Percentiles rank a stretch among this genome's conserved stretches.
phyloP scores from a whole-genome alignment of 2,329 filamentous ascomycete species.

The Talaromyces sp. region DNA sequence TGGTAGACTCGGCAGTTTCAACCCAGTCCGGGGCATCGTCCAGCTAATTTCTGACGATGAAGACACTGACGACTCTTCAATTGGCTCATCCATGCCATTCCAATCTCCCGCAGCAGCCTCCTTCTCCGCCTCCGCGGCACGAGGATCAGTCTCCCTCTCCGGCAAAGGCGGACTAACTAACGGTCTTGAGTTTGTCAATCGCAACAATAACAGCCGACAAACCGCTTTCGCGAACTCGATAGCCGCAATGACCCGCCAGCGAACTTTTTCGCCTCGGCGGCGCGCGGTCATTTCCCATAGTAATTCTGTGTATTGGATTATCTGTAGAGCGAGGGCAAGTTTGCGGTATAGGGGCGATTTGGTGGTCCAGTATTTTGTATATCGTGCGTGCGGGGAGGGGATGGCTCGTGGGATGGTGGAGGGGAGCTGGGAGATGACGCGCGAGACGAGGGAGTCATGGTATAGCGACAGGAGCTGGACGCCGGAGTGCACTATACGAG shows the following conservation, averaged over 20 bases:
- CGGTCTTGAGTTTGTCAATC: slow-evolving; percentile 77
- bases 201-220: slow-evolving; percentile 75
- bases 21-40: slow-evolving; percentile 91
- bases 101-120: slow-evolving; percentile 47
- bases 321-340: slow-evolving; percentile 77
- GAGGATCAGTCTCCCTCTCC: slow-evolving; percentile 74
- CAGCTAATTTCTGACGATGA: slow-evolving; percentile 56
- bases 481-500: slow-evolving; percentile 65
- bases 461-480: slow-evolving; percentile 89
- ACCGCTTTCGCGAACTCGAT: slow-evolving; percentile 83
- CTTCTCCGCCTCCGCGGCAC: slow-evolving; percentile 51
- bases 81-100: slow-evolving; percentile 48
- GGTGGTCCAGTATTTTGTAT: slow-evolving; percentile 62
- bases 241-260: slow-evolving; percentile 83
- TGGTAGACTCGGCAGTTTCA: slow-evolving; percentile 79
- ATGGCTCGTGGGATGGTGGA: slow-evolving; percentile 49
- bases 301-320: slow-evolving; percentile 91
- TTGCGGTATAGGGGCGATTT: slow-evolving; percentile 70
- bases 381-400: slow-evolving; percentile 59
- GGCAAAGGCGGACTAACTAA: slow-evolving; percentile 81
- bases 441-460: slow-evolving; percentile 81
- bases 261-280: slow-evolving; percentile 69
- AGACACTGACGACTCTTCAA: slow-evolving; percentile 31
- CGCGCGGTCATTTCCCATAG: slow-evolving; percentile 98
- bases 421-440: slow-evolving; percentile 57